Percentiles rank a stretch among this genome's conserved stretches.
Conservation (phyloP, 2,329 filamentous ascomycete genomes). For the Aureobasidium sp. region DNA sequence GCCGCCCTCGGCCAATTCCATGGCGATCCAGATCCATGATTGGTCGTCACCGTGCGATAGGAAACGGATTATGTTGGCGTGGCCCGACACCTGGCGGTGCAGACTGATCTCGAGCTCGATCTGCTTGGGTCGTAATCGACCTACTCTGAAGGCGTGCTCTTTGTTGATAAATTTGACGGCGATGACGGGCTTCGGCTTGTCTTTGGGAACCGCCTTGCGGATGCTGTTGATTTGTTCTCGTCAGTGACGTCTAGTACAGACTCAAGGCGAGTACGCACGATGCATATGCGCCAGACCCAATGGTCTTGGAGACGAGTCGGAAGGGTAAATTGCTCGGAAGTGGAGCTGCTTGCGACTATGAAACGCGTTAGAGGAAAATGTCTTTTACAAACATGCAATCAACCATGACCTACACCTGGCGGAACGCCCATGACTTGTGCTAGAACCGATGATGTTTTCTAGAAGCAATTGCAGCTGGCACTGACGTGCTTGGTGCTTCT, state of each 20-base stretch:
- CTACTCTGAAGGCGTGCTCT: constrained; percentile 81
- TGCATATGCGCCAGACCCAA: constrained; percentile 93
- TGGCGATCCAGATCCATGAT: constrained; percentile 93
- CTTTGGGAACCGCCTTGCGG: constrained; percentile 79
- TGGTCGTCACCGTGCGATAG: constrained; percentile 78
- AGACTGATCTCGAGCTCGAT: constrained; percentile 85
- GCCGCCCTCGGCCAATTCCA: constrained; percentile 92
- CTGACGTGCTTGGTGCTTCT: neutral
- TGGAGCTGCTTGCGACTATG: constrained; percentile 77
- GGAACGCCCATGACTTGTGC: constrained; percentile 20
- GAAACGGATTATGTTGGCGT: constrained; percentile 90
- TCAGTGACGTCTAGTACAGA: neutral
- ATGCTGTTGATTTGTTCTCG: constrained; percentile 48
- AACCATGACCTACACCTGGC: constrained; percentile 21
- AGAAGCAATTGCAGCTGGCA: neutral
- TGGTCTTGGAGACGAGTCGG: constrained; percentile 89
- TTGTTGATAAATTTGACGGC: constrained; percentile 99
- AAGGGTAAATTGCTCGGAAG: constrained; percentile 82
- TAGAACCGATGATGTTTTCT: neutral
- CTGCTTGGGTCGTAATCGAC: constrained; percentile 81
- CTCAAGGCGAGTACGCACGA: constrained; percentile 52
- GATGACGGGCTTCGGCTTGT: constrained; percentile 66
- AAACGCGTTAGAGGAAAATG: constrained; percentile 9
- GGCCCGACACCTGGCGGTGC: constrained; percentile 64
- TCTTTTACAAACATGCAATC: neutral